Evolutionary conservation across 2,329 filamentous ascomycete species (phyloP), one percentile per base, ranked within the genome.

Genomic region (Cercospora janseana): DNA sequence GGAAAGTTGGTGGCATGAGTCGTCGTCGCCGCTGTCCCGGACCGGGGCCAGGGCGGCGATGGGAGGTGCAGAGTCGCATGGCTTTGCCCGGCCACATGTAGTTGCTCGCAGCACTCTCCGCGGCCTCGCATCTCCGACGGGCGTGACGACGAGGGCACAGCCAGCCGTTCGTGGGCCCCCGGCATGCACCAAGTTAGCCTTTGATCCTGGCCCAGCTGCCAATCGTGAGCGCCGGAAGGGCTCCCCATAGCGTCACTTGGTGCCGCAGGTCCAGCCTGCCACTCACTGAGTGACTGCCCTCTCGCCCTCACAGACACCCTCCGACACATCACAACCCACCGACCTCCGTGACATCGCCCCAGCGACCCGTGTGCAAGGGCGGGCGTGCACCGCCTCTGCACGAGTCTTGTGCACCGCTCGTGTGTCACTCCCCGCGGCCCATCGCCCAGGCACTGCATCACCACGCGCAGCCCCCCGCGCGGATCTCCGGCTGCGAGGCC

Each of bases 201-300:
- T 38, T 21, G 34, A 38, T 38, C 16, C 32, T 20, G 16, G 32
- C 32, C 16, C 32, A 20, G 12, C 32, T 37, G 32, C 34, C 34
- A 38, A 38, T 38, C 34, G 34, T 20, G 23, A 37, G 34, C 34
- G 15, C 16, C 34, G 34, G 34, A 37, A 37, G 34, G 34, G n/a
- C 10, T 37, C 34, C 34, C 34, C 34, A 38, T 23, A 21, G 34
- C 34, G 34, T 38, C 34, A 38, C 34, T 38, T n/a, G n/a, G n/a
- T n/a, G n/a, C n/a, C n/a, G n/a, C 34, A 23, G 15, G 34, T 21
- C 34, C 34, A 38, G 18, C 34, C 34, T n/a, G n/a, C n/a, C n/a
- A 38, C 34, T 16, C 18, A 12, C 34, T 20, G 34, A 38, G n/a
- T n/a, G n/a, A n/a, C n/a, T n/a, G n/a, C 34, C 34, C 18, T 38